phyloP scores from a whole-genome alignment of 176 grass and related monocot species.

The Triticum timopheevii region DNA sequence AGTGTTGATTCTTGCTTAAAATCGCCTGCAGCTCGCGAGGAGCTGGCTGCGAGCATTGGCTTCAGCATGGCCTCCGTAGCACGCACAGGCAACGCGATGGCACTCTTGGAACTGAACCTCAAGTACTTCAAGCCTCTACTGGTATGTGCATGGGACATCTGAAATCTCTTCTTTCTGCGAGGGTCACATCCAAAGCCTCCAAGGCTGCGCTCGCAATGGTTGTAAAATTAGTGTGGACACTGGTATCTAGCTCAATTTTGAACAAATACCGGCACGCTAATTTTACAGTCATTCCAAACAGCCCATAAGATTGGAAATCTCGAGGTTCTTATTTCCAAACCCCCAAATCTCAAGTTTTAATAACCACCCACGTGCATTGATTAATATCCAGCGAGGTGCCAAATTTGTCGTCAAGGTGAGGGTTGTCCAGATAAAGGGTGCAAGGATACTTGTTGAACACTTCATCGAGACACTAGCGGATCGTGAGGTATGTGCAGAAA shows the following conservation, averaged over 20 bases:
- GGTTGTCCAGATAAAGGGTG: conserved; percentile 38
- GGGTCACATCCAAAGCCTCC: no score
- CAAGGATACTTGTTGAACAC: conserved; percentile 40
- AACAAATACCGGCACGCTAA: no score
- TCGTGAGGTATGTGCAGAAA: conserved; percentile 18
- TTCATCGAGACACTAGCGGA: conserved; percentile 61
- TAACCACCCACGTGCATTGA: not conserved
- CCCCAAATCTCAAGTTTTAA: not conserved
- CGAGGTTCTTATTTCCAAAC: no score
- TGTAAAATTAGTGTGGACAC: no score
- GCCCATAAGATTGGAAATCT: not conserved
- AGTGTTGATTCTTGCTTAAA: not conserved
- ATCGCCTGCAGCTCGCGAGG: conserved; percentile 46
- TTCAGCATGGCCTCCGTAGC: conserved; percentile 38
- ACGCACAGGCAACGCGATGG: conserved; percentile 45
- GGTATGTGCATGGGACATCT: not conserved
- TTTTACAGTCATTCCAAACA: no score
- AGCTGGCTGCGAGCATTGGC: conserved; percentile 44
- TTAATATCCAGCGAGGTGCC: conserved; percentile 32
- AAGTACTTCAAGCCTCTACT: conserved; percentile 42
- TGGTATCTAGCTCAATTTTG: no score
- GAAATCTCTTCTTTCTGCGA: not conserved
- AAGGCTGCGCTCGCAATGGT: no score
- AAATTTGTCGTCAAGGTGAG: conserved; percentile 54
- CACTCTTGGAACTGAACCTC: conserved; percentile 48